Evolutionary conservation across 331 rosid species (phyloP), one percentile per base, ranked within the genome.

Genomic region (Erythrophleum ivorense): DNA sequence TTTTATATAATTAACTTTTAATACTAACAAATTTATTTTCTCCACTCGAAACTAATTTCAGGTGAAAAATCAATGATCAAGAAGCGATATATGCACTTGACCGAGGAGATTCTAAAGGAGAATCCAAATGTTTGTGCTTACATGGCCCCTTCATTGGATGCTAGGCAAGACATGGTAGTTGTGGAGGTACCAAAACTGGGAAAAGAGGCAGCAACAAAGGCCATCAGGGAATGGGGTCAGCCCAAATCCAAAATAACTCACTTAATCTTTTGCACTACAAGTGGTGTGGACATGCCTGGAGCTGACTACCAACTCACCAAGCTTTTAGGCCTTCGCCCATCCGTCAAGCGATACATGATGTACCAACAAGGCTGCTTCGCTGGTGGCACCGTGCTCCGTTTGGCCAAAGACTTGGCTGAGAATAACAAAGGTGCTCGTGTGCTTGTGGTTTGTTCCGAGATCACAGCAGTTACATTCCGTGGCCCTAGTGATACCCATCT

Each of bases 311-410:
- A 81, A 3, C 80, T 81, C 59, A 75, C 84, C 2, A 81, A 81
- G 63, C 80, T 81, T 31, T 11, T 74, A 1, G 80, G 63, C 43
- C 84, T 74, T 43, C 71, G 80, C 6, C 76, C 80, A 0, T 75
- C 76, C 0, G 80, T 81, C n/a, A 75, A 81, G 52, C 80, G 80
- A 43, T 81, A 81, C 75, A 81, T 81, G 84, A 81, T 81, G 84
- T 81, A 81, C 76, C 84, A 81, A 19, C 84, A 74, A 82, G 85
- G 77, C 5, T 82, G 81, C n/a, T 82, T 57, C n/a, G 71, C 85
- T 2, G 77, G 84, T 15, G 84, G 84, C 38, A 80, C 84, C 0
- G 79, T 80, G 12, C 84, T 80, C 12, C 67, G 84, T 53, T 16
- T 73, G 33, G 84, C 84, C 21, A 81, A 81, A 41, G 80, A 80